Conservation (phyloP, 2,329 filamentous ascomycete species). For the Coleophoma eucalyptorum region DNA sequence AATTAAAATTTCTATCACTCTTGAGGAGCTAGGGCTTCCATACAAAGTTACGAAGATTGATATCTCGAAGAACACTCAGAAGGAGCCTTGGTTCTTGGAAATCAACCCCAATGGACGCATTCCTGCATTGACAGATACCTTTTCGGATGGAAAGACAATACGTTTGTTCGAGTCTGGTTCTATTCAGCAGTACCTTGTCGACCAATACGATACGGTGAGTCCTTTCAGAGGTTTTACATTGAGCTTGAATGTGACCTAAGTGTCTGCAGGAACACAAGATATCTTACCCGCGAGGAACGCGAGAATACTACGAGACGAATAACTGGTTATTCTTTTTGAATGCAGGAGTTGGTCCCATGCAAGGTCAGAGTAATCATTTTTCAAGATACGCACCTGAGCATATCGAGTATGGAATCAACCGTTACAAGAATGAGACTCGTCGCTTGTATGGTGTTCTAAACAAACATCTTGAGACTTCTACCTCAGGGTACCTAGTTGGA, state of each 20-base stretch:
- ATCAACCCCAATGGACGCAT: slow-evolving; percentile 95
- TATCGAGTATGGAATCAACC: slow-evolving; percentile 77
- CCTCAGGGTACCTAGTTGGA: slow-evolving; percentile 59
- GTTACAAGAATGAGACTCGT: slow-evolving; percentile 81
- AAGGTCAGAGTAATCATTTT: slow-evolving; percentile 83
- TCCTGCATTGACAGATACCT: slow-evolving; percentile 78
- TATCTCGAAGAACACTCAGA: slow-evolving; percentile 74
- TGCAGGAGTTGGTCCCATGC: slow-evolving; percentile 78
- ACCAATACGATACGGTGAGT: slow-evolving; percentile 63
- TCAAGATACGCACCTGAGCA: slow-evolving; percentile 75
- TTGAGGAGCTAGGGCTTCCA: slow-evolving; percentile 81
- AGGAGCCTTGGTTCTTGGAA: slow-evolving; percentile 81
- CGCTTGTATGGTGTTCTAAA: slow-evolving; percentile 78
- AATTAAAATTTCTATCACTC: slow-evolving; percentile 81
- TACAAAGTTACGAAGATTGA: slow-evolving; percentile 73
- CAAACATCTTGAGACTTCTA: slow-evolving; percentile 57
- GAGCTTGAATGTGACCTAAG: background rate
- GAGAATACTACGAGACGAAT: slow-evolving; percentile 75
- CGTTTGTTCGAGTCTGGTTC: slow-evolving; percentile 78
- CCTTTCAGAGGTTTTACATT: background rate
- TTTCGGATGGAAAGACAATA: slow-evolving; percentile 69
- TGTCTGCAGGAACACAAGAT: slow-evolving; percentile 64
- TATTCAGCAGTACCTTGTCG: slow-evolving; percentile 80
- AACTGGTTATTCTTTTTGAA: slow-evolving; percentile 82
- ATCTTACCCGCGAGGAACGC: slow-evolving; percentile 67